Conservation (phyloP, 371 early-diverging fungal species). For the Syncephalastrum racemosum region DNA sequence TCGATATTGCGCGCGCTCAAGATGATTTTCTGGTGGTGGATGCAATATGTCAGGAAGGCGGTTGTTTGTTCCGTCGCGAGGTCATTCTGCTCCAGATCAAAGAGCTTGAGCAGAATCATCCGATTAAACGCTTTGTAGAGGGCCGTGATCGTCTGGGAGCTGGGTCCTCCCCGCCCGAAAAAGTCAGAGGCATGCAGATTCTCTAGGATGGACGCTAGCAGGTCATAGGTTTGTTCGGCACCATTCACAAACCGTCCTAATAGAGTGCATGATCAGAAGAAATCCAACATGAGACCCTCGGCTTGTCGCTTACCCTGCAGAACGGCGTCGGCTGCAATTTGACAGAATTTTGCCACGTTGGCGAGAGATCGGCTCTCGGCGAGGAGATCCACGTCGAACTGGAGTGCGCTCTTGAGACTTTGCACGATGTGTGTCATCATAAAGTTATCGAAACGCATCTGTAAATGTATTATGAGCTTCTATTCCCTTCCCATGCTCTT, state of each 20-base stretch:
- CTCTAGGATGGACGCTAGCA: slow-evolving; percentile 60
- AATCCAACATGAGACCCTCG: not conserved
- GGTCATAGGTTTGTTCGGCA: slow-evolving; percentile 57
- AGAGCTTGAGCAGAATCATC: slow-evolving; percentile 56
- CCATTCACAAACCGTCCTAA: slow-evolving; percentile 54
- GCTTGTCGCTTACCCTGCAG: slow-evolving; percentile 52
- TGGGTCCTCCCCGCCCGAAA: slow-evolving; percentile 15
- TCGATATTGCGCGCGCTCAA: slow-evolving; percentile 60
- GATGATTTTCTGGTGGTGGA: slow-evolving; percentile 70
- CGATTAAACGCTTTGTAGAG: slow-evolving; percentile 59
- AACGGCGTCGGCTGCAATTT: slow-evolving; percentile 66
- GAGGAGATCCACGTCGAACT: slow-evolving; percentile 42
- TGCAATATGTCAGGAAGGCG: slow-evolving; percentile 62
- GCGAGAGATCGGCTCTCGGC: slow-evolving; percentile 43
- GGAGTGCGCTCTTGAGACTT: slow-evolving; percentile 54
- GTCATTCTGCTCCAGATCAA: slow-evolving; percentile 41
- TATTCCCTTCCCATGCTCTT: too few species aligned
- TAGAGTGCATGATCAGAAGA: slow-evolving; percentile 4
- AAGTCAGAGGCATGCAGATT: slow-evolving; percentile 37
- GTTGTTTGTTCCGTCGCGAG: slow-evolving; percentile 27
- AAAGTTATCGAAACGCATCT: slow-evolving; percentile 53
- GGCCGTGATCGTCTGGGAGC: slow-evolving; percentile 19
- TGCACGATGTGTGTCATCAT: slow-evolving; percentile 58
- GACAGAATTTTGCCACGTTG: slow-evolving; percentile 59
- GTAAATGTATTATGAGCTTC: not conserved